phyloP scores from a whole-genome alignment of 108 stramenopile genomes.

The Cyclotella cryptica region DNA sequence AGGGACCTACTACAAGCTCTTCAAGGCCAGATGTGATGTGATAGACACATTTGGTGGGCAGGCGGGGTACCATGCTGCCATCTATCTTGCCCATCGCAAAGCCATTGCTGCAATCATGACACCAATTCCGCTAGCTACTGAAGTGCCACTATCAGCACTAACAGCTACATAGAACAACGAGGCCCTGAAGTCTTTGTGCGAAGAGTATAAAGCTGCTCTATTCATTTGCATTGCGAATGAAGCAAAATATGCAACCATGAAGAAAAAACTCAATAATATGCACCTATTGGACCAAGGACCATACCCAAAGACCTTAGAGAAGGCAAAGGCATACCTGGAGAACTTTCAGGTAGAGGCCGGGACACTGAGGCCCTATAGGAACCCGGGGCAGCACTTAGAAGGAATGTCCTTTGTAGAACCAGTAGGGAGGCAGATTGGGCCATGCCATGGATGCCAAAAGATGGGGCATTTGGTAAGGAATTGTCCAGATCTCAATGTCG shows the following conservation, averaged over 20 bases:
- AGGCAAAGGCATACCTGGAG: too few species aligned
- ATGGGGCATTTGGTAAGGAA: not conserved
- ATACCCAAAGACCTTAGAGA: too few species aligned
- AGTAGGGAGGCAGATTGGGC: slow-evolving; percentile 2
- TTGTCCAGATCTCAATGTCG: not conserved
- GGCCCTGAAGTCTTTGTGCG: too few species aligned
- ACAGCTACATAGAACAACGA: too few species aligned
- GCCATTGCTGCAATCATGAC: not conserved
- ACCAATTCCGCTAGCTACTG: not conserved
- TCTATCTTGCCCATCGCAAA: not conserved
- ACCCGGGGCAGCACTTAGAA: not conserved
- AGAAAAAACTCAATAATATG: too few species aligned
- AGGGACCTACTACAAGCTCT: not conserved
- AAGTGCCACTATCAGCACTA: not conserved
- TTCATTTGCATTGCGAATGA: too few species aligned
- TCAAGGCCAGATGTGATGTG: not conserved
- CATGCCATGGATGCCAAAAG: not conserved
- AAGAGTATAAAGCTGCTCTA: too few species aligned
- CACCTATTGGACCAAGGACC: too few species aligned
- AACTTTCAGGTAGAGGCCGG: too few species aligned
- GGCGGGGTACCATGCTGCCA: slow-evolving; percentile 5
- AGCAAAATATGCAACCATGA: too few species aligned
- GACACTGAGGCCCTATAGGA: not conserved
- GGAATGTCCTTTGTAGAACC: not conserved
- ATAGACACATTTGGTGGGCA: slow-evolving; percentile 10